phyloP scores from a whole-genome alignment of 768 basidiomycete species.

The Strobilomyces confusus region DNA sequence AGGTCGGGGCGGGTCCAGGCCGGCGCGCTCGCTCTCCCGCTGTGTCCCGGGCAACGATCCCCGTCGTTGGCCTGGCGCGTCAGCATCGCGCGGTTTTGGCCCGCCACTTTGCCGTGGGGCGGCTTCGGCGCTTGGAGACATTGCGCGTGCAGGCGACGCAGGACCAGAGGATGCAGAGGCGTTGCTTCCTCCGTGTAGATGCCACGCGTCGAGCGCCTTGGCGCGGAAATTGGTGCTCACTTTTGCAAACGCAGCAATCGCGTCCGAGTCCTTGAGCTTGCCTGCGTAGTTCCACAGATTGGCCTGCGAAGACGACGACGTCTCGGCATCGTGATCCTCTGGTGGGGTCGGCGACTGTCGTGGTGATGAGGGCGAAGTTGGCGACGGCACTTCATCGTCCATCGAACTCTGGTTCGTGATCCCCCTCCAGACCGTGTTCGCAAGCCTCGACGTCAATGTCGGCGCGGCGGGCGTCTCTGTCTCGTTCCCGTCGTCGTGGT shows the following conservation, averaged over 20 bases:
- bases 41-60: conserved; percentile 40
- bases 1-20: conserved; percentile 52
- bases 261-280: conserved; percentile 69
- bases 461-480: conserved; percentile 38
- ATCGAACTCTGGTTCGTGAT: conserved; percentile 73
- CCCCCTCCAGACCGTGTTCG: conserved; percentile 69
- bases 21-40: conserved; percentile 33
- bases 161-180: conserved; percentile 3
- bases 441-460: conserved; percentile 49
- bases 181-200: conserved; percentile 18
- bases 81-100: conserved; percentile 3
- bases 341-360: conserved; percentile 25
- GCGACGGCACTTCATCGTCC: conserved; percentile 52
- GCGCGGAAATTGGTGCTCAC: conserved; percentile 75
- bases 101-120: conserved; percentile 12
- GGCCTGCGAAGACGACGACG: conserved; percentile 28
- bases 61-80: conserved; percentile 25
- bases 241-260: conserved; percentile 66
- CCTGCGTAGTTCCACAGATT: conserved; percentile 69
- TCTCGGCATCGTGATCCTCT: conserved; percentile 16
- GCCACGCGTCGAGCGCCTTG: conserved; percentile 41
- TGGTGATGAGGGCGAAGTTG: conserved; percentile 32
- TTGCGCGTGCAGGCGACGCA: neutral
- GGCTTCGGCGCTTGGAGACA: conserved; percentile 24
- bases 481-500: conserved; percentile 41